Evolutionary conservation across 2,329 filamentous ascomycete species (phyloP), one percentile per base, ranked within the genome.

Genomic region (Ilyonectria sp.): DNA sequence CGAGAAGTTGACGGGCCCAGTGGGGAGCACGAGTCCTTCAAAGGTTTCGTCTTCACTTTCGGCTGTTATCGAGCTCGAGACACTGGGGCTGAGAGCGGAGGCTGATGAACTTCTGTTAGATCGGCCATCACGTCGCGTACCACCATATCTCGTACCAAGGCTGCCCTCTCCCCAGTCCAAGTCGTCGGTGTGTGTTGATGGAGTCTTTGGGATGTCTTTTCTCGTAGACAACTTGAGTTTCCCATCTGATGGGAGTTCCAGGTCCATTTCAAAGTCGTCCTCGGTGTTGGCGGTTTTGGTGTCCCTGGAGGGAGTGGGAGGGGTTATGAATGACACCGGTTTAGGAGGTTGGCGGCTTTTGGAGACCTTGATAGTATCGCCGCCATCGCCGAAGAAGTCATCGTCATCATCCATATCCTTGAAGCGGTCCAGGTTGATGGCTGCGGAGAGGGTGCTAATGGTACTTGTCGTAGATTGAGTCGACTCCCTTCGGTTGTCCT

Each of bases 131-230:
- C 94, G 90, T 71, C 91, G 89, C 15, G 94, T 97, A 50, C 95
- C 95, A 44, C 93, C 95, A 81, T 95, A 95, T 64, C 95, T 90
- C 50, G 95, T 97, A 44, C 95, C 94, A 66, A 98, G 86, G 79
- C 95, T 98, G 62, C 94, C 95, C 81, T 98, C 96, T 59, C 93
- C 94, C 93, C 95, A 97, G 77, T 98, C 95, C 73, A 97, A 90
- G 69, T 97, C 95, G 59, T 97, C 94, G 57, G 84, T 82, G 69
- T 86, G 87, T 33, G 84, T 80, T 15, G 86, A 85, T 5, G 91
- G 89, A 3, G 90, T 91, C 75, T 88, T 90, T 21, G 91, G 88
- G 40, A 89, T 88, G 40, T 92, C 89, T 75, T 83, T 86, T 67
- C 83, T 85, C 46, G 86, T 89, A 8, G 90, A 90, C 37, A 95